phyloP scores from a whole-genome alignment of 805 yeast genomes.

The Monosporozyma aerobia region DNA sequence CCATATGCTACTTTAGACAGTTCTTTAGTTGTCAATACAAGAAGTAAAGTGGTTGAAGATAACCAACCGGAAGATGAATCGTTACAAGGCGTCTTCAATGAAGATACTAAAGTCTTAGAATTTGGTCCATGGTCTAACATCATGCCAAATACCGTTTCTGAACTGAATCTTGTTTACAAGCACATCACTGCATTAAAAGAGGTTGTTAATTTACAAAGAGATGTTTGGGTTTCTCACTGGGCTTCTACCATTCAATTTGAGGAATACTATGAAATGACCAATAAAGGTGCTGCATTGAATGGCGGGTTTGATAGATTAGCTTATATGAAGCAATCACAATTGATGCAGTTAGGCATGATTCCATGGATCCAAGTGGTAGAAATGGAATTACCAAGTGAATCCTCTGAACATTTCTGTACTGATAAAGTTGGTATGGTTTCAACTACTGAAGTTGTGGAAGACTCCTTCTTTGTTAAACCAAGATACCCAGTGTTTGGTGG shows the following conservation, averaged over 20 bases:
- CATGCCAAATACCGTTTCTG: constrained; percentile 36
- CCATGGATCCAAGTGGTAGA: constrained; percentile 2
- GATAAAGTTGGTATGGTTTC: constrained; percentile 93
- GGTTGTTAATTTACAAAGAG: constrained; percentile 55
- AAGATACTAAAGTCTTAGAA: neutral
- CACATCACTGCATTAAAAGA: constrained; percentile 58
- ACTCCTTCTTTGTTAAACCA: constrained; percentile 55
- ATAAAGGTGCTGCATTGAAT: constrained; percentile 61
- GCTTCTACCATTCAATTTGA: constrained; percentile 63
- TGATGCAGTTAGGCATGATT: neutral
- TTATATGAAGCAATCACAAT: constrained; percentile 38
- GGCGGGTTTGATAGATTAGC: constrained; percentile 74
- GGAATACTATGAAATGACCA: constrained; percentile 75
- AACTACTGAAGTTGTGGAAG: constrained; percentile 37
- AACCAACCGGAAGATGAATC: constrained; percentile 12
- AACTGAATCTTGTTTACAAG: constrained; percentile 48
- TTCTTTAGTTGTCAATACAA: constrained; percentile 30
- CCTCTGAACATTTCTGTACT: constrained; percentile 66
- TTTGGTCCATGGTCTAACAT: constrained; percentile 48
- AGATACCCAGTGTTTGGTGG: constrained; percentile 94
- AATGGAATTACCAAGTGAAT: constrained; percentile 28
- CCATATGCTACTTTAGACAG: constrained; percentile 46
- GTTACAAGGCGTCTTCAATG: constrained; percentile 28
- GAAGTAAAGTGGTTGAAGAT: constrained; percentile 26
- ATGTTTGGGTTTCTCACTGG: constrained; percentile 86